Conservation (phyloP, 176 grass and related monocot species). For the Zizania latifolia region DNA sequence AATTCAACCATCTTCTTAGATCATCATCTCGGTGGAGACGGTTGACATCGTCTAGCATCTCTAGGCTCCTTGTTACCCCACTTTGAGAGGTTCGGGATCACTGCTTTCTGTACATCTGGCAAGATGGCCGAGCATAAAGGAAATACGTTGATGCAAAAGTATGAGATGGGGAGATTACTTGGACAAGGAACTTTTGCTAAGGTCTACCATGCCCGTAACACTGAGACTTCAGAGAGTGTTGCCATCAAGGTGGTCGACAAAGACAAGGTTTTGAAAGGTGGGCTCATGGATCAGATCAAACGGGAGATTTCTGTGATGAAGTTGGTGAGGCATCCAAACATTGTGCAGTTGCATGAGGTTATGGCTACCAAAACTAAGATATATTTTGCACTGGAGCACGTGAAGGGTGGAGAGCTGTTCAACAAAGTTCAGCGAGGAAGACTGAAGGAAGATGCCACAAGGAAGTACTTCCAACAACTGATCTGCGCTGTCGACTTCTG, state of each 20-base stretch:
- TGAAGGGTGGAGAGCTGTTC: slow-evolving; percentile 78
- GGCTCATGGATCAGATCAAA: slow-evolving; percentile 90
- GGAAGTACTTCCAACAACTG: slow-evolving; percentile 90
- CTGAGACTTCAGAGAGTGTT: slow-evolving; percentile 53
- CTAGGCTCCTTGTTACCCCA: background rate
- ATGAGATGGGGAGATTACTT: slow-evolving; percentile 77
- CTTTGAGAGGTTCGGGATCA: background rate
- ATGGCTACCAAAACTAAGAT: slow-evolving; percentile 93
- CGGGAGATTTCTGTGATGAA: slow-evolving; percentile 93
- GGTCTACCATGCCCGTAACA: slow-evolving; percentile 82
- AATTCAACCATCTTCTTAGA: slow-evolving; percentile 62
- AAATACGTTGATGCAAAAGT: slow-evolving; percentile 64
- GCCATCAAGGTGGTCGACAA: slow-evolving; percentile 97
- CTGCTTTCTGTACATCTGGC: background rate
- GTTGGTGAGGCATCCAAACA: slow-evolving; percentile 72
- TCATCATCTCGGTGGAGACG: slow-evolving; percentile 62
- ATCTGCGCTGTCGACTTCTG: slow-evolving; percentile 84
- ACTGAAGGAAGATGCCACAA: slow-evolving; percentile 76
- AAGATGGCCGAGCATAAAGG: slow-evolving; percentile 59
- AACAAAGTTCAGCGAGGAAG: slow-evolving; percentile 69
- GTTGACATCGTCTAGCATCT: slow-evolving; percentile 17
- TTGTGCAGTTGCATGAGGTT: slow-evolving; percentile 87
- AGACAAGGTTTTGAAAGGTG: slow-evolving; percentile 83
- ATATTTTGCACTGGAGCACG: slow-evolving; percentile 90
- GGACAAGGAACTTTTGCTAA: slow-evolving; percentile 98